These are phyloP conservation scores for Crotalaria pallida DNA, from an alignment of 306 rosid genomes.

Conservation along the genomic window DNA sequence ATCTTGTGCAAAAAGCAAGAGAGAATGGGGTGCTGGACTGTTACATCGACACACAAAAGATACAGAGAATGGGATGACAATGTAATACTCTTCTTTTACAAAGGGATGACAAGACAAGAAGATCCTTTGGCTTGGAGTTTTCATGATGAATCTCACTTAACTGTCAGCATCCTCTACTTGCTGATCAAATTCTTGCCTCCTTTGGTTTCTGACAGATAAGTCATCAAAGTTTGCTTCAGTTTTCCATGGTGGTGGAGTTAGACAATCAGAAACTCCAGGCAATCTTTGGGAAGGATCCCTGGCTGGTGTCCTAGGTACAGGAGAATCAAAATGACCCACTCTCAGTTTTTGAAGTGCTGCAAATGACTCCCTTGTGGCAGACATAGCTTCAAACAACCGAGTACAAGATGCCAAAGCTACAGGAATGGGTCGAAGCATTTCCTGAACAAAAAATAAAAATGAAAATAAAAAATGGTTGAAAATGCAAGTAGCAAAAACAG, in stretches of 20 bases:
- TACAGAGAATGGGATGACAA: constrained; percentile 17
- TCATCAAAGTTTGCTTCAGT: constrained; percentile 57
- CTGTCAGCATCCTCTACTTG: constrained; percentile 32
- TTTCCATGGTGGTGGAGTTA: constrained; percentile 73
- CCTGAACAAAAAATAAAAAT: constrained; percentile 34
- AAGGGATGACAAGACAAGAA: constrained; percentile 58
- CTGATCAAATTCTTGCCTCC: constrained; percentile 39
- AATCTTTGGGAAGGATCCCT: constrained; percentile 53
- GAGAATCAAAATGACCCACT: constrained; percentile 52
- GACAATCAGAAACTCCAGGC: constrained; percentile 42
- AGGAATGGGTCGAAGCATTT: constrained; percentile 98
- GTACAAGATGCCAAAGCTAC: constrained; percentile 94
- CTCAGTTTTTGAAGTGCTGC: constrained; percentile 81
- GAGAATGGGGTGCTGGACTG: no score
- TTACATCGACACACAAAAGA: constrained; percentile 3
- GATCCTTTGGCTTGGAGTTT: constrained; percentile 39
- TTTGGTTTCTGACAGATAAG: constrained; percentile 43
- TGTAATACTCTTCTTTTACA: constrained; percentile 40
- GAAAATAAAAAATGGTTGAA: background rate
- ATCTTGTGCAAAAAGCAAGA: no score
- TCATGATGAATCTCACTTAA: constrained; percentile 26
- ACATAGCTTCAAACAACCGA: constrained; percentile 94
- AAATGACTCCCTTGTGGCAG: constrained; percentile 94
- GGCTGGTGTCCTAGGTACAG: constrained; percentile 49
- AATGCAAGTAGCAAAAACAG: background rate